Evolutionary conservation across 768 basidiomycete species (phyloP).

Genomic region (Tylopilus subfusipes): DNA sequence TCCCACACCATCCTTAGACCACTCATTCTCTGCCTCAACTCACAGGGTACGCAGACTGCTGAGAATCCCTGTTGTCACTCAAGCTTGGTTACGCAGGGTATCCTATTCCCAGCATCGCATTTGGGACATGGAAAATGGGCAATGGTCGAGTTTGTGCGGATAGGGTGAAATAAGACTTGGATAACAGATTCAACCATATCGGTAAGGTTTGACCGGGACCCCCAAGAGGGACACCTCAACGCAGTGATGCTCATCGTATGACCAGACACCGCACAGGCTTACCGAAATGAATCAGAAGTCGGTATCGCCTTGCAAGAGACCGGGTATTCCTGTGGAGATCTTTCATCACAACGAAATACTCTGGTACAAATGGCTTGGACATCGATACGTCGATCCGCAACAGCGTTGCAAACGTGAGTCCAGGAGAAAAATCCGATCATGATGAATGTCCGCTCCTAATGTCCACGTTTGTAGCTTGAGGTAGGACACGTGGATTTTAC

Average conservation of each 20-base stretch:
- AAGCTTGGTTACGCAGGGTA: constrained; percentile 34
- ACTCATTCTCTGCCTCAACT: constrained; percentile 45
- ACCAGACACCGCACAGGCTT: constrained; percentile 58
- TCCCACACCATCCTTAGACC: not conserved
- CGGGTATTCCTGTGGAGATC: constrained; percentile 51
- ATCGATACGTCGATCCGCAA: constrained; percentile 54
- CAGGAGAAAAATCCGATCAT: not conserved
- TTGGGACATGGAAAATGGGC: constrained; percentile 65
- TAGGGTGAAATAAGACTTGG: constrained; percentile 60
- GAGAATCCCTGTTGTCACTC: not conserved
- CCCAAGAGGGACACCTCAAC: not conserved
- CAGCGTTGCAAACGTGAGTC: constrained; percentile 52
- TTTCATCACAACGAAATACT: constrained; percentile 71
- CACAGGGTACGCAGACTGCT: constrained; percentile 40
- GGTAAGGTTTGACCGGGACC: not conserved
- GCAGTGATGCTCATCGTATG: not conserved
- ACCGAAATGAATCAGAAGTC: constrained; percentile 58
- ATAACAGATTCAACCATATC: constrained; percentile 51
- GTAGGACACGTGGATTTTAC: constrained; percentile 67
- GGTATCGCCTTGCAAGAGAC: constrained; percentile 39
- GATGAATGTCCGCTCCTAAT: not conserved
- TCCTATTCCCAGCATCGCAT: constrained; percentile 47
- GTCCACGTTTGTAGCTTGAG: constrained; percentile 44
- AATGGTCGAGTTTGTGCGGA: constrained; percentile 49
- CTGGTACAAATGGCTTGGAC: constrained; percentile 47